Percentiles rank a stretch among this genome's conserved stretches.
Evolutionary conservation across 2,329 filamentous ascomycete species (phyloP).

Genomic region (Sclerotiophoma versabilis): DNA sequence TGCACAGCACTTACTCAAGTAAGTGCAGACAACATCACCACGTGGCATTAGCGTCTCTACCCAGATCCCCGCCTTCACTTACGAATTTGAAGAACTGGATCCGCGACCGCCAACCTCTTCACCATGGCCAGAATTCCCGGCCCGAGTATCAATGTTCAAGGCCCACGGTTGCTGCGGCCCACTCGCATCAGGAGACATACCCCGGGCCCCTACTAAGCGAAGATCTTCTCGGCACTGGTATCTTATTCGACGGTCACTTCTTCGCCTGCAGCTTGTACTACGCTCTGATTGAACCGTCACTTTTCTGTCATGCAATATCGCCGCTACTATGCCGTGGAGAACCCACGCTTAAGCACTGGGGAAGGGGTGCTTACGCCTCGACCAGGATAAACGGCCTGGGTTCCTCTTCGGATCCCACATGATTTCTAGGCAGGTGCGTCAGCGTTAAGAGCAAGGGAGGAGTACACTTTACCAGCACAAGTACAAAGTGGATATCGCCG

Average conservation of each 20-base stretch:
- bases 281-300: slow-evolving; percentile 16
- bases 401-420: background rate
- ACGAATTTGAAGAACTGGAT: background rate
- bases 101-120: background rate
- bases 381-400: background rate
- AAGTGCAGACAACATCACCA: slow-evolving; percentile 6
- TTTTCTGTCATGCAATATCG: background rate
- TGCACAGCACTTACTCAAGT: background rate
- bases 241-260: slow-evolving; percentile 18
- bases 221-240: background rate
- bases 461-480: slow-evolving; percentile 1
- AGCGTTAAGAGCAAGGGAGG: background rate
- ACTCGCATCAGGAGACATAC: background rate
- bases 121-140: background rate
- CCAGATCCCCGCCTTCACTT: slow-evolving; percentile 9
- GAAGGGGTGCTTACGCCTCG: background rate
- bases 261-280: background rate
- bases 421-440: background rate
- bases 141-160: background rate
- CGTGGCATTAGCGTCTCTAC: slow-evolving; percentile 11
- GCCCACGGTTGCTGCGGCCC: background rate
- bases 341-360: background rate
- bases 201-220: slow-evolving; percentile 7
- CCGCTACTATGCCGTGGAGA: background rate
- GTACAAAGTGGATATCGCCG: background rate